Base-by-base conservation (phyloP, 1,139 yeast species). In the Martiniozyma asiatica region DNA sequence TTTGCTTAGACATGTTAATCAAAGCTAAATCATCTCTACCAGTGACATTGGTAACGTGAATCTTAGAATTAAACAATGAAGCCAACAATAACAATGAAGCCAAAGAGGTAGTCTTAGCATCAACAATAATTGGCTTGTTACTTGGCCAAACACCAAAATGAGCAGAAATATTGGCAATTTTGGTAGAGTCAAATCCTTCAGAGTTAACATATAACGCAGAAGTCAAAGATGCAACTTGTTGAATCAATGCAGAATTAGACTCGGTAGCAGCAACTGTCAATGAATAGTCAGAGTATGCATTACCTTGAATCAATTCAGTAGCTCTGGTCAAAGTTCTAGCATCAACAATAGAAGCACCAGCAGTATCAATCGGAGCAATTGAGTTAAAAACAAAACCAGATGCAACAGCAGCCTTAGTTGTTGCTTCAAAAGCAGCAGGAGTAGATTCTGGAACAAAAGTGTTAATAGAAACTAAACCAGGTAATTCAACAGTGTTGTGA, bases 1-100 rank as follows among this genome's bases (percentile, higher is more conserved):
- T 81, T 38, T 69, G 78, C 62, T 85, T 87, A 35, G 94, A 84
- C 72, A 89, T 75, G 51, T 68, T 67, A 48, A 89, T 81, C 53
- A 89, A 66, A 41, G 79, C 74, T 51, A 89, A 67, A 54, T 89
- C 98, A 45, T 80, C 85, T 52, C 68, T 72, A 36, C 79, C 68
- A 30, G 81, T 72, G 33, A 89, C 89, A 43, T 81, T 85, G 35
- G 94, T 82, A 43, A 89, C 75, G 56, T 89, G 98, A 41, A 89
- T 79, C 27, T 87, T 65, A 50, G 94, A 70, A 59, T 63, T 70
- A 63, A 82, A 87, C 51, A 89, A 70, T 24, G 95, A 80, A 32
- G 97, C 95, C 58, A 89, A 65, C 51, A 89, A 68, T 52, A 89
- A 63, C 32, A 87, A 79, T 5, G 95, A 80, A 14, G 98, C 97